Percentiles rank a stretch among this genome's conserved stretches.
These are phyloP conservation scores for Bathelium albidoporum DNA, from an alignment of 495 filamentous ascomycete genomes.

Conservation along the genomic window DNA sequence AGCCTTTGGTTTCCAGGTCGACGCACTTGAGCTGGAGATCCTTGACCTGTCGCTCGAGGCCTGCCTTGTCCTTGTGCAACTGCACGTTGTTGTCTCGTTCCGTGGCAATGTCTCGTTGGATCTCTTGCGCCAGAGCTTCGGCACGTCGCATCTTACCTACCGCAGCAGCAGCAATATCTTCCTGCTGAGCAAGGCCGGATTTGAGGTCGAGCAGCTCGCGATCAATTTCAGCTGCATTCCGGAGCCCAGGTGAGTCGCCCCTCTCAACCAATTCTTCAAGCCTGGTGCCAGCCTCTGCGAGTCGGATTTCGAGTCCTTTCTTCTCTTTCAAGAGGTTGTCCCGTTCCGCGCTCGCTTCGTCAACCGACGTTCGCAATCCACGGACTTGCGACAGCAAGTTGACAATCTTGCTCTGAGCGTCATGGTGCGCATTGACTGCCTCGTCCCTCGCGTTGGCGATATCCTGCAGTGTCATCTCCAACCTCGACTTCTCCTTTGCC, in stretches of 20 bases:
- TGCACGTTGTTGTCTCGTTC: constrained; percentile 76
- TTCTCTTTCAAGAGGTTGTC: constrained; percentile 84
- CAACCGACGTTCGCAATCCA: constrained; percentile 67
- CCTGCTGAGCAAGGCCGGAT: constrained; percentile 78
- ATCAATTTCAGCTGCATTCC: constrained; percentile 84
- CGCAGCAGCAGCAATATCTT: constrained; percentile 85
- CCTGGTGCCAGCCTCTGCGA: constrained; percentile 77
- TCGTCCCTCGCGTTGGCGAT: constrained; percentile 84
- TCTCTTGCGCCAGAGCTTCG: constrained; percentile 75
- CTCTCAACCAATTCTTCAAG: constrained; percentile 77
- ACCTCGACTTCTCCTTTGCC: constrained; percentile 92
- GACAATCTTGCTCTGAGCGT: constrained; percentile 86
- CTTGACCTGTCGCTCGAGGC: constrained; percentile 80
- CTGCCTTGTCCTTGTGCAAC: constrained; percentile 86
- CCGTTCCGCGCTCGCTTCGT: constrained; percentile 77
- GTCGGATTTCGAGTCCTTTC: constrained; percentile 73
- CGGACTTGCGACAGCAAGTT: constrained; percentile 86
- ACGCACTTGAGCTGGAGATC: constrained; percentile 84
- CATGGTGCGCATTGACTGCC: constrained; percentile 84
- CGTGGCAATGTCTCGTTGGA: constrained; percentile 87
- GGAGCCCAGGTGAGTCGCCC: constrained; percentile 79
- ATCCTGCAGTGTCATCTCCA: constrained; percentile 86
- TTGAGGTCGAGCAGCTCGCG: constrained; percentile 86
- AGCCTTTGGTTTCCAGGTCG: constrained; percentile 93
- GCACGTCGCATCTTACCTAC: constrained; percentile 98